A percentile compares a stretch with the other conserved stretches of the same genome.
These are phyloP conservation scores for Russula ochroleuca DNA, from an alignment of 768 basidiomycete species.

Conservation along the genomic window DNA sequence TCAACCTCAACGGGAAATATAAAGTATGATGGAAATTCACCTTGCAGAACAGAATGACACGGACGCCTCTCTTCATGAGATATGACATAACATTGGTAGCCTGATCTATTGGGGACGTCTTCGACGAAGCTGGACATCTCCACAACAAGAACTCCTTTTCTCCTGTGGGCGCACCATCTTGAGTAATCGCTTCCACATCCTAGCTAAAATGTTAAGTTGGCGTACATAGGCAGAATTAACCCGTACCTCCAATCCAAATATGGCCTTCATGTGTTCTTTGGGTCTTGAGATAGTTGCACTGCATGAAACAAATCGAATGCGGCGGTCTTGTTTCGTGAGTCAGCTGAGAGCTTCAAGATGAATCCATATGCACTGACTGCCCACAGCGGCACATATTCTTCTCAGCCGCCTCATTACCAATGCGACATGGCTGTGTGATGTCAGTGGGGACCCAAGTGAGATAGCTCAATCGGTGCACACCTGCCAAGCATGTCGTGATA, in stretches of 20 bases:
- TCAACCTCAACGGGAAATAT: background rate
- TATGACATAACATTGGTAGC: conserved; percentile 70
- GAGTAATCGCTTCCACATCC: conserved; percentile 62
- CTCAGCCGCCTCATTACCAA: conserved; percentile 72
- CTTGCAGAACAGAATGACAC: conserved; percentile 88
- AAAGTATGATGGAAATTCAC: conserved; percentile 35
- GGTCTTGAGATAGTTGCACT: conserved; percentile 85
- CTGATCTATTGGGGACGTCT: conserved; percentile 58
- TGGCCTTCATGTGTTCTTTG: conserved; percentile 63
- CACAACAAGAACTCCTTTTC: conserved; percentile 77
- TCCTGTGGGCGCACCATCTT: conserved; percentile 82
- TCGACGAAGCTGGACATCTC: conserved; percentile 59
- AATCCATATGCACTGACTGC: conserved; percentile 45
- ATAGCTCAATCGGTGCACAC: conserved; percentile 35
- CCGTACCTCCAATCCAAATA: conserved; percentile 60
- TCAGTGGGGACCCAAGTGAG: background rate
- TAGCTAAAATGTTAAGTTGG: conserved; percentile 26
- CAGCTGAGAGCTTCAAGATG: background rate
- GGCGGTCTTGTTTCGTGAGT: conserved; percentile 42
- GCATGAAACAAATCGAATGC: conserved; percentile 70
- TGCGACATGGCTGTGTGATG: conserved; percentile 62
- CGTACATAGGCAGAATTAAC: background rate
- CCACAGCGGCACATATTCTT: conserved; percentile 68
- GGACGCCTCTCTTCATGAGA: conserved; percentile 75
- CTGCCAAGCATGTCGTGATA: conserved; percentile 79